Percentiles rank a stretch among this genome's conserved stretches.
Evolutionary conservation across 345 rosid genomes (phyloP).

Genomic region (Syzygium aromaticum): DNA sequence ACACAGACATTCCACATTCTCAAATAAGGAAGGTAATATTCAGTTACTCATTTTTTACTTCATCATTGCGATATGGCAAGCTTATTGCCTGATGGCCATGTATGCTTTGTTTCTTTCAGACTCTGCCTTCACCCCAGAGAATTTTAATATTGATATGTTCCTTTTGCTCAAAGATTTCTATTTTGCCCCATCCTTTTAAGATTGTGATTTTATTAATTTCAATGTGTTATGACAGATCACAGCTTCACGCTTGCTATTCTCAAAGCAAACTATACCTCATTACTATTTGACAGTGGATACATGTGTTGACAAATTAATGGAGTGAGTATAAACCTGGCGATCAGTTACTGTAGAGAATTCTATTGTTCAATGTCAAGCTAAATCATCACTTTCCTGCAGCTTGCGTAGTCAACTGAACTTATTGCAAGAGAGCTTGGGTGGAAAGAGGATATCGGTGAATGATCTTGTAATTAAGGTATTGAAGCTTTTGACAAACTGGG

Average conservation of each 20-base stretch:
- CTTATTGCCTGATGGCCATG: background rate
- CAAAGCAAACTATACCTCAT: slow-evolving; percentile 98
- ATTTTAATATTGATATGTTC: background rate
- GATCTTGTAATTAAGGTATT: slow-evolving; percentile 97
- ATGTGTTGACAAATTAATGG: slow-evolving; percentile 88
- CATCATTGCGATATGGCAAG: background rate
- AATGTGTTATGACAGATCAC: slow-evolving; percentile 48
- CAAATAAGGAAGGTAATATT: slow-evolving; percentile 83
- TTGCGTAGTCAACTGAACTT: slow-evolving; percentile 71
- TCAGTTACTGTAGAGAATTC: background rate
- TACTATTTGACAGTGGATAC: slow-evolving; percentile 90
- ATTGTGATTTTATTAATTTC: background rate
- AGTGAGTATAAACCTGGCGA: slow-evolving; percentile 31
- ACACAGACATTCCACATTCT: slow-evolving; percentile 81
- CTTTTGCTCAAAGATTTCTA: background rate
- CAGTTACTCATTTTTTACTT: background rate
- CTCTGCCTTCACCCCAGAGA: background rate
- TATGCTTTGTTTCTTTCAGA: background rate
- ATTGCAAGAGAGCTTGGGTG: slow-evolving; percentile 88
- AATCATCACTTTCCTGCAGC: slow-evolving; percentile 29
- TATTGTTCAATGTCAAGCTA: background rate
- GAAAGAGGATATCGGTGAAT: slow-evolving; percentile 83
- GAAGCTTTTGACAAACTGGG: background rate
- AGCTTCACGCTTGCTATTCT: slow-evolving; percentile 79
- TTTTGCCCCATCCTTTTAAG: background rate